Evolutionary conservation across 345 rosid species (phyloP).

Genomic region (Corchorus olitorius): DNA sequence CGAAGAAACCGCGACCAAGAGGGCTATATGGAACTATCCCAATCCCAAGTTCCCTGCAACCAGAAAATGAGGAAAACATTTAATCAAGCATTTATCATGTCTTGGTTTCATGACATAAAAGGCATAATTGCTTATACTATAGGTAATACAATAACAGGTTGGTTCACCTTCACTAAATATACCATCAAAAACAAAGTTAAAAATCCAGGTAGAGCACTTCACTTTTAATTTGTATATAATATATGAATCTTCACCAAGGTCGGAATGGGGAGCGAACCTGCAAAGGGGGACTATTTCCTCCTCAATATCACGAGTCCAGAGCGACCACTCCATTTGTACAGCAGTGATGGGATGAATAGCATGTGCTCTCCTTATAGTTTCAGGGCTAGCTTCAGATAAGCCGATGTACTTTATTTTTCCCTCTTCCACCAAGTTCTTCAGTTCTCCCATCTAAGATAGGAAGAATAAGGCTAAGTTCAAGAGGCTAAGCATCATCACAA

Average conservation of each 20-base stretch:
- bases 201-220: not conserved
- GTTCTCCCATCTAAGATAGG: conserved; percentile 15
- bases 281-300: conserved; percentile 28
- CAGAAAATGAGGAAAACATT: not conserved
- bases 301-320: conserved; percentile 30
- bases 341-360: conserved; percentile 29
- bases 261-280: conserved; percentile 14
- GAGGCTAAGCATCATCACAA: not conserved
- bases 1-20: conserved; percentile 56
- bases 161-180: not conserved
- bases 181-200: not conserved
- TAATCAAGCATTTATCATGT: not conserved
- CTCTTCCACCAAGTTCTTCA: conserved; percentile 26
- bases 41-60: conserved; percentile 52
- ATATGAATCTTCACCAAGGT: not conserved
- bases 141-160: not conserved
- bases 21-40: conserved; percentile 58
- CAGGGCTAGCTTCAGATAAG: conserved; percentile 22
- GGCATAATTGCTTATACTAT: not conserved
- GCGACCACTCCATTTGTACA: conserved; percentile 27
- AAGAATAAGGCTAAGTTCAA: not conserved
- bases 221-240: not conserved
- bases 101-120: not conserved
- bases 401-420: conserved; percentile 29
- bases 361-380: conserved; percentile 30